Base-by-base conservation (phyloP, 768 basidiomycete genomes). In the Trametes sanguinea region DNA sequence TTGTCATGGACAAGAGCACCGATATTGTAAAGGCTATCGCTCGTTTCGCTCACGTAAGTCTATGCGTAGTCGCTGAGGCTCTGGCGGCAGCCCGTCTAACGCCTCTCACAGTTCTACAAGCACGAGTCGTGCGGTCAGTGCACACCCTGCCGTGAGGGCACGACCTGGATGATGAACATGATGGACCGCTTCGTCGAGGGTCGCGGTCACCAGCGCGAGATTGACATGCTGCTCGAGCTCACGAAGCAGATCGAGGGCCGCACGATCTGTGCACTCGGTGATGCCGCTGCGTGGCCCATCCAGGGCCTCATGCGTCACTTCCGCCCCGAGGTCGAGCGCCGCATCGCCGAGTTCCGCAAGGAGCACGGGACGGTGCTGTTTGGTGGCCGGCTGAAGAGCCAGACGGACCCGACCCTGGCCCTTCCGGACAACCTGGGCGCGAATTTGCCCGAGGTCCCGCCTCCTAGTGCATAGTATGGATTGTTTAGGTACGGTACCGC, bases 151-250 rank as follows among this genome's bases (percentile, higher is more conserved):
- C 79, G 93, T 65, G 92, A 95, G 71, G 94, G 95, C 40, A 98
- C 96, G 2, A 97, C 94, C 0, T 98, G 96, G 96, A 94, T 99
- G 92, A 93, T 90, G 86, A 96, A 98, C 77, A 98, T 98, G 94
- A 99, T 99, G 96, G 85, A 94, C 73, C 88, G 96, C 50, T 86
- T 99, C 81, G 93, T 91, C 16, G 90, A 92, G 71, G 96, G 96
- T 2, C 85, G 95, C 10, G 92, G 89, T 0, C 92, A 95, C 70
- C 82, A 83, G 66, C 88, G 96, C 61, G 96, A 99, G 79, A 98
- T 99, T 61, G 96, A 98, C 75, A 98, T 98, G 96, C 81, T 99
- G 11, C 85, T 95, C 32, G 96, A 98, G 76, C 75, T 98, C 46
- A 98, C 95, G 91, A 97, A 96, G 85, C 94, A 97, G 86, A 82